A percentile compares a stretch with the other conserved stretches of the same genome.
Conservation (phyloP, 371 early-diverging fungal genomes). For the Gilbertella persicaria region DNA sequence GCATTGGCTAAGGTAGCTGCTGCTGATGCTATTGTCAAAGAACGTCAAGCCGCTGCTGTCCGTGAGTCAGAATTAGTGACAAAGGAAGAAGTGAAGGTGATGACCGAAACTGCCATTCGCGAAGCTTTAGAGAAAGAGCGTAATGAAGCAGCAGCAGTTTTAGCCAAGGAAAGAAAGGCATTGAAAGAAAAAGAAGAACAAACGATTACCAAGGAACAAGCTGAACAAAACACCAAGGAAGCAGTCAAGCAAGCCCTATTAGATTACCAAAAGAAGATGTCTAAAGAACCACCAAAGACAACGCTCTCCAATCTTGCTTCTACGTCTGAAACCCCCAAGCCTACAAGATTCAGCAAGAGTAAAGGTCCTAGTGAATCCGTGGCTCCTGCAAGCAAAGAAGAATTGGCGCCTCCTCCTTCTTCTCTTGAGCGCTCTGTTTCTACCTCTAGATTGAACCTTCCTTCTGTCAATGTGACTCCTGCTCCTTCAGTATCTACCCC, state of each 20-base stretch:
- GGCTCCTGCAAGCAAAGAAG: neutral
- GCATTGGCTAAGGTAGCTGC: conserved; percentile 27
- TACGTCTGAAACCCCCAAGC: neutral
- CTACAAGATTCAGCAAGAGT: neutral
- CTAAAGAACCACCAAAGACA: neutral
- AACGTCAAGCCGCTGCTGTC: conserved; percentile 29
- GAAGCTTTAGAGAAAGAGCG: conserved; percentile 24
- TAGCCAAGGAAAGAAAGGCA: conserved; percentile 22
- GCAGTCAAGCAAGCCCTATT: conserved; percentile 18
- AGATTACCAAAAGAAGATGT: conserved; percentile 6
- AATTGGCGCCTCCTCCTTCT: neutral
- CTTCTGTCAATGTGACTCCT: conserved; percentile 24
- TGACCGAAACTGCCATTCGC: conserved; percentile 14
- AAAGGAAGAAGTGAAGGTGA: conserved; percentile 22
- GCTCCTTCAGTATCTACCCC: conserved; percentile 34
- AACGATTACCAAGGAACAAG: conserved; percentile 18
- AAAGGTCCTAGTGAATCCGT: neutral
- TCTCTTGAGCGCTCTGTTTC: conserved; percentile 28
- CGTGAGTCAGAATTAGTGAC: conserved; percentile 24
- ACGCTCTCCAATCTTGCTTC: neutral
- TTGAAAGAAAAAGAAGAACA: conserved; percentile 23
- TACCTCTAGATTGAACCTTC: conserved; percentile 26
- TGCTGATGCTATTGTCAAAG: conserved; percentile 32
- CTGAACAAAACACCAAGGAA: conserved; percentile 9
- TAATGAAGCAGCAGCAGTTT: conserved; percentile 3